Evolutionary conservation across 306 rosid genomes (phyloP).

Genomic region (Boehmeria nivea): DNA sequence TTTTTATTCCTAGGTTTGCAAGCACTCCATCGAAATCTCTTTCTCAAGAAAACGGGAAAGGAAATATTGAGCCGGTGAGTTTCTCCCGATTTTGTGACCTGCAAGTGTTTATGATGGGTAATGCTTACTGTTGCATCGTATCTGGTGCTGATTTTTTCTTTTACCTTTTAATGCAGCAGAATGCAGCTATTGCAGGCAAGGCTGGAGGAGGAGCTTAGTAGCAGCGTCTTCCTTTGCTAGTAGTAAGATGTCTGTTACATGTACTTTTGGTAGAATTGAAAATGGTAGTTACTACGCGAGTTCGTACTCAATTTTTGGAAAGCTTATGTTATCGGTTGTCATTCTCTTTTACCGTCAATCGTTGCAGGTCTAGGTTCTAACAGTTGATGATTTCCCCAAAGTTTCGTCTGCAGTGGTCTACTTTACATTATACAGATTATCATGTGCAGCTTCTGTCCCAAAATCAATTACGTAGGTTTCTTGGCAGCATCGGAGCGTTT

Average conservation of each 20-base stretch:
- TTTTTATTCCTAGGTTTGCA: constrained; percentile 48
- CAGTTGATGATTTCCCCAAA: constrained; percentile 27
- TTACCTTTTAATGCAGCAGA: constrained; percentile 22
- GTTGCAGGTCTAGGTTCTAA: constrained; percentile 47
- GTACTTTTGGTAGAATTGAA: not conserved
- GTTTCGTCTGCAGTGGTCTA: constrained; percentile 31
- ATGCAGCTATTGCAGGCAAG: constrained; percentile 54
- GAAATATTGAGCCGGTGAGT: constrained; percentile 34
- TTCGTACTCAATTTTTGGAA: not conserved
- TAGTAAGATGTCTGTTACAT: constrained; percentile 38
- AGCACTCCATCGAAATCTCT: constrained; percentile 34
- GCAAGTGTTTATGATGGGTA: no score
- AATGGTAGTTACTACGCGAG: no score
- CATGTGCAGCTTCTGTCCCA: constrained; percentile 28
- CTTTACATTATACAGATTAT: constrained; percentile 24
- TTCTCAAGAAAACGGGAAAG: constrained; percentile 49
- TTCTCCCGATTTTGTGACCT: not conserved
- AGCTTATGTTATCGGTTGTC: not conserved
- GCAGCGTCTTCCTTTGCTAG: constrained; percentile 25
- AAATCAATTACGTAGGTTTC: constrained; percentile 14
- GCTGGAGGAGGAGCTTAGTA: constrained; percentile 61
- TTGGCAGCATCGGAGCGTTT: constrained; percentile 18
- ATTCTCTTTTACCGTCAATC: constrained; percentile 2
- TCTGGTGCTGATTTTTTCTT: constrained; percentile 23
- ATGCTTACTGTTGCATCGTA: not conserved